phyloP scores from a whole-genome alignment of 192 early-diverging fungal genomes.

The Entomortierella parvispora region DNA sequence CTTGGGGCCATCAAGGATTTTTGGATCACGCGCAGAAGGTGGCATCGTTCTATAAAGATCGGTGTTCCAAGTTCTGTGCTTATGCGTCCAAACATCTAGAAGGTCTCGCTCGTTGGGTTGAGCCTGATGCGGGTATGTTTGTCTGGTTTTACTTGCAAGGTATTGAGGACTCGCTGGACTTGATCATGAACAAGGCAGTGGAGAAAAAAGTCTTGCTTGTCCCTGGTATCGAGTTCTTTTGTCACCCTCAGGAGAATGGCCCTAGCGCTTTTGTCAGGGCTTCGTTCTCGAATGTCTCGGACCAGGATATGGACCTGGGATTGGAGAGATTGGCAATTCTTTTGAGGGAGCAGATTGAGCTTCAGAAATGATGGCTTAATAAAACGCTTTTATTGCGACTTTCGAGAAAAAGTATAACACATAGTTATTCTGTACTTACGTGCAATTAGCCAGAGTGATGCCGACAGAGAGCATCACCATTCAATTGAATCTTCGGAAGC shows the following conservation, averaged over 20 bases:
- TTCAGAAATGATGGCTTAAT: not conserved
- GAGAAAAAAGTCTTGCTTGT: slow-evolving; percentile 76
- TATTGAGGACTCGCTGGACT: slow-evolving; percentile 61
- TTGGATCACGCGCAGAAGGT: slow-evolving; percentile 74
- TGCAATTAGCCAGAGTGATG: too few species aligned
- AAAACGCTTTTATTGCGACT: not conserved
- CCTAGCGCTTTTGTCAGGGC: slow-evolving; percentile 71
- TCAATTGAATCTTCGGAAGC: too few species aligned
- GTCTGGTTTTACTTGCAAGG: slow-evolving; percentile 78
- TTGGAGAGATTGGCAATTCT: slow-evolving; percentile 68
- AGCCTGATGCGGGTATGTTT: slow-evolving; percentile 89
- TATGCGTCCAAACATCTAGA: slow-evolving; percentile 69
- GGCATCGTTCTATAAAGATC: slow-evolving; percentile 77
- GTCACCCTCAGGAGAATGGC: slow-evolving; percentile 52
- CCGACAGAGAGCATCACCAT: not conserved
- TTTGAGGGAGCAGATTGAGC: slow-evolving; percentile 53
- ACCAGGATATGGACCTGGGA: slow-evolving; percentile 70
- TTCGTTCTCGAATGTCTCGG: slow-evolving; percentile 73
- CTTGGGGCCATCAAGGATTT: slow-evolving; percentile 88
- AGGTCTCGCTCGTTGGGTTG: slow-evolving; percentile 65
- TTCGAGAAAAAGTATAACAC: not conserved
- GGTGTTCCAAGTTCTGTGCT: slow-evolving; percentile 74
- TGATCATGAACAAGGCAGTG: slow-evolving; percentile 70
- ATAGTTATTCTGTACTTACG: too few species aligned
- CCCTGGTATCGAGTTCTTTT: slow-evolving; percentile 65